Evolutionary conservation across 23 red algal species (phyloP), one percentile per base, ranked within the genome.

Genomic region (Pyropia yezoensis): DNA sequence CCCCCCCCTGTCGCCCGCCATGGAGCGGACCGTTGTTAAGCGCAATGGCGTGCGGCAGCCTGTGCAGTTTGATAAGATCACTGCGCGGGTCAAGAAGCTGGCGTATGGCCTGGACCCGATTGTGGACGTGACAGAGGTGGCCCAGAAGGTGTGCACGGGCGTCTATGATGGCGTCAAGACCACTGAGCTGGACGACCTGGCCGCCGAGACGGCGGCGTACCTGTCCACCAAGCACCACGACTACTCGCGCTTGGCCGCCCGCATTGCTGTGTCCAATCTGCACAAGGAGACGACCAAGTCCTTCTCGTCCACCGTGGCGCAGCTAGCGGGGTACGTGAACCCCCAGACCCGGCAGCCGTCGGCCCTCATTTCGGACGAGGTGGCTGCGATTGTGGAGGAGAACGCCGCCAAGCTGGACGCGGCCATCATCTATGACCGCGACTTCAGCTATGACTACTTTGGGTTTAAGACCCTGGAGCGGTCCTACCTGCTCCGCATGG

Each of bases 31-130:
- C 26, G 93, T 97, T 18, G 45, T 97, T 28, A 97, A 97, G 62
- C 78, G 93, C 54, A 85, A 97, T 57, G 93, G 93, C 14, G 68
- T 86, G 29, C 85, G 82, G 69, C 93, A 97, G 76, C 93, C 93
- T 49, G 93, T 97, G 9, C 80, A 97, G 74, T 97, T 97, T 70
- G 93, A 97, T 67, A 97, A 97, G 80, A 97, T 97, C 72, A 97
- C 93, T 14, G 93, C 93, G 19, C 71, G 93, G 22, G 90, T 97
- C 65, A 90, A 91, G 75, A 90, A 97, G 63, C 79, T 97, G 24
- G 85, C 93, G 1, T 97, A 97, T 65, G 93, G 78, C 2, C 73
- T 97, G 2, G 93, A 97, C 68, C 78, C 84, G 27, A 77, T 97
- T 52, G 93, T 97, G 34, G 93, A 97, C 72, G 87, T 97, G 63